Conservation (phyloP, 768 basidiomycete genomes). For the Rhodotorula babjevae region DNA sequence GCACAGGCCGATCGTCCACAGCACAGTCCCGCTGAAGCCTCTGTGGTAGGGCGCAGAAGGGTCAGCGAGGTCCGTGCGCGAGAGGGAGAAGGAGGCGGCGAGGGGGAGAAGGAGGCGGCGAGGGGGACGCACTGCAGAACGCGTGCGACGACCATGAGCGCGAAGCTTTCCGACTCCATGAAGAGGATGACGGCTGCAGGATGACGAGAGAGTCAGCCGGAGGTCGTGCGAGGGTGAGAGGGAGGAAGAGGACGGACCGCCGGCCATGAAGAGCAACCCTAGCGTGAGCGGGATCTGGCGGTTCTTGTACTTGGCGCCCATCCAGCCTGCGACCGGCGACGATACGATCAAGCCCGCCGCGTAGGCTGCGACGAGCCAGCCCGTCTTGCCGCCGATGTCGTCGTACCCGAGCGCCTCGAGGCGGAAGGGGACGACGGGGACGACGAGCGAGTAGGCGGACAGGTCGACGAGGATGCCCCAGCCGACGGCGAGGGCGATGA, state of each 20-base stretch:
- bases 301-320: constrained; percentile 28
- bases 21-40: background rate
- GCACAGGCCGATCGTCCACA: constrained; percentile 25
- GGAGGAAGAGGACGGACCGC: background rate
- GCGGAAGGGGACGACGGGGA: constrained; percentile 41
- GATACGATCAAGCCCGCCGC: constrained; percentile 38
- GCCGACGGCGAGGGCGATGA: constrained; percentile 22
- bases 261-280: constrained; percentile 40
- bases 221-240: background rate
- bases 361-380: constrained; percentile 41
- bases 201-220: background rate
- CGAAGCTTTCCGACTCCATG: background rate
- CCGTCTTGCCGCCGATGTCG: constrained; percentile 30
- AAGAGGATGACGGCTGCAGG: background rate
- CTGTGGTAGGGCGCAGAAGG: constrained; percentile 5
- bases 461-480: constrained; percentile 32
- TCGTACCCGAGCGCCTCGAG: constrained; percentile 38
- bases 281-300: constrained; percentile 31
- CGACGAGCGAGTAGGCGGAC: constrained; percentile 11
- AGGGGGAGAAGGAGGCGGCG: background rate
- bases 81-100: too few relatives aligned
- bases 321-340: constrained; percentile 20
- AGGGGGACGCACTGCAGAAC: constrained; percentile 21
- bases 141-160: constrained; percentile 28
- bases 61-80: constrained; percentile 1